A percentile compares a stretch with the other conserved stretches of the same genome.
Evolutionary conservation across 805 yeast species (phyloP).

Genomic region (Priceomyces fermenticarens): DNA sequence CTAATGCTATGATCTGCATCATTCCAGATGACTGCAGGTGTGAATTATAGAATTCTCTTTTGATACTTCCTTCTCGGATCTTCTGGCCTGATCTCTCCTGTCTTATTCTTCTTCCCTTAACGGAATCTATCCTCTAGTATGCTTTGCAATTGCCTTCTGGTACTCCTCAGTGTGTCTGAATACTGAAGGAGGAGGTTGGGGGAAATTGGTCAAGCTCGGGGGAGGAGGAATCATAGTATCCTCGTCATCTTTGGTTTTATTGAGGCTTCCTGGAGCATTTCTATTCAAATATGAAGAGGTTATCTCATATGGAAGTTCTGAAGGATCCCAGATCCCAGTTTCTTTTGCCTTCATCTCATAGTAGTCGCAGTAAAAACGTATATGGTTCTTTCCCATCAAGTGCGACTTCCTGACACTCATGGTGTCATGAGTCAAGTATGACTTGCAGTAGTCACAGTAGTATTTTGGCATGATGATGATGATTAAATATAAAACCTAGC

Average conservation of each 20-base stretch:
- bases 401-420: slow-evolving; percentile 81
- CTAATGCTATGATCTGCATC: too few species aligned
- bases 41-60: too few species aligned
- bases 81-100: too few species aligned
- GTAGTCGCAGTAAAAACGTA: slow-evolving; percentile 68
- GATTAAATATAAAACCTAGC: too few species aligned
- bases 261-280: slow-evolving; percentile 24
- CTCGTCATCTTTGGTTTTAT: slow-evolving; percentile 3
- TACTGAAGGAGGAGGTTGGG: slow-evolving; percentile 34
- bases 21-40: too few species aligned
- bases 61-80: too few species aligned
- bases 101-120: too few species aligned
- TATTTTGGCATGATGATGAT: slow-evolving; percentile 54
- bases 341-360: slow-evolving; percentile 51
- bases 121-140: slow-evolving; percentile 1
- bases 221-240: slow-evolving; percentile 31
- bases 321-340: slow-evolving; percentile 34
- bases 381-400: slow-evolving; percentile 72
- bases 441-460: slow-evolving; percentile 82
- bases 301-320: slow-evolving; percentile 33
- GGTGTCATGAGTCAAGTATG: slow-evolving; percentile 85
- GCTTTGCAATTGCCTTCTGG: slow-evolving; percentile 16
- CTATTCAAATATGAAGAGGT: slow-evolving; percentile 31
- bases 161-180: slow-evolving; percentile 20
- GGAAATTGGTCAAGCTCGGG: slow-evolving; percentile 22